These are phyloP conservation scores for Scenedesmus sp. DNA, from an alignment of 163 green algal genomes.

Conservation along the genomic window DNA sequence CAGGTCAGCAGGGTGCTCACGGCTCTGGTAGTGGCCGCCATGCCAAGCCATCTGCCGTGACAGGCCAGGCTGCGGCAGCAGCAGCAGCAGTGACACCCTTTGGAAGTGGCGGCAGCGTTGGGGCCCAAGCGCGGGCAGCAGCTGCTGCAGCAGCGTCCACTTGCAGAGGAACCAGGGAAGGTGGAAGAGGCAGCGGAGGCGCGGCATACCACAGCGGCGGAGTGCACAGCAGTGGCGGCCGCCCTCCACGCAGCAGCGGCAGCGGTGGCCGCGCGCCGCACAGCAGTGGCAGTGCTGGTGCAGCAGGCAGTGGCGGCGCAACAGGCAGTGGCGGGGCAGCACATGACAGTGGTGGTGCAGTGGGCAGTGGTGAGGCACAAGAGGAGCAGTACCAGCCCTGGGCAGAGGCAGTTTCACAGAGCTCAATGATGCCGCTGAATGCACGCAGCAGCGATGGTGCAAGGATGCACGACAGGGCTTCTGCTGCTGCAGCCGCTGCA, in stretches of 20 bases:
- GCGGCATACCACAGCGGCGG: neutral
- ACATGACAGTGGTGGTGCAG: constrained; percentile 10
- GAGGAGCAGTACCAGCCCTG: constrained; percentile 35
- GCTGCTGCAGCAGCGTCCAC: neutral
- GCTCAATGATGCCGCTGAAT: neutral
- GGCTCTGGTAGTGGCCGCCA: neutral
- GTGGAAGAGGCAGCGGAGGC: neutral
- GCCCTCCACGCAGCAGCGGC: neutral
- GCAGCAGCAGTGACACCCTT: neutral
- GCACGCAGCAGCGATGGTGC: neutral
- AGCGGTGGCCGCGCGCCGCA: neutral
- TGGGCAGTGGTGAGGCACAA: neutral
- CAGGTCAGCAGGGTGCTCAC: neutral
- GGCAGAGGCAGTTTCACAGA: neutral
- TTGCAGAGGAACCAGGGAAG: neutral
- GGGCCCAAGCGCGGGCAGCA: neutral
- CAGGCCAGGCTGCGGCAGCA: neutral
- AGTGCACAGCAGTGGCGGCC: neutral
- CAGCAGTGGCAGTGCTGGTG: neutral
- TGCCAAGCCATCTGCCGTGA: neutral
- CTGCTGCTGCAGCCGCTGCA: neutral
- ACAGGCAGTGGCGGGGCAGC: neutral
- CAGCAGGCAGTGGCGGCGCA: neutral
- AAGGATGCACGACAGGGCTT: neutral
- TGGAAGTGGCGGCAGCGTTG: neutral